Base-by-base conservation (phyloP, 2,329 filamentous ascomycete genomes). In the Aspergillus udagawae region DNA sequence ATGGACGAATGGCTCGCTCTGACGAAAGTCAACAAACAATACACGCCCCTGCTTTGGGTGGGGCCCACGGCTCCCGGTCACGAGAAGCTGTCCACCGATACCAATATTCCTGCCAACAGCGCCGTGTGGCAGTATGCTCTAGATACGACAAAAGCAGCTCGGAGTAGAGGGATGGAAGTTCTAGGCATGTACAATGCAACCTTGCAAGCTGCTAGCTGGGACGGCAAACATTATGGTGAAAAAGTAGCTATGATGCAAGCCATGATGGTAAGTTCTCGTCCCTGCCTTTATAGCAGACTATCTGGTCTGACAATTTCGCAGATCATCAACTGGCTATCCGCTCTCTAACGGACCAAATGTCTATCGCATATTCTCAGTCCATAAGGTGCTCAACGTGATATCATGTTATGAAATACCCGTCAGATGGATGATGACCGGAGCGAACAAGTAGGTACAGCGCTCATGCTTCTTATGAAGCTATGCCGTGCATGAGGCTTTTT, bases 121-220 rank as follows among this genome's bases (percentile, higher is more conserved):
- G 70, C 68, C 54, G 61, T 74, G 14, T 77, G 75, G 75, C 68
- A 74, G 47, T 79, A 75, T 57, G 72, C 71, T 6, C 57, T 71
- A 7, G 67, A 74, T 51, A 70, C 76, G 38, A 61, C 53, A 35
- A 56, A 62, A 45, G 67, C 71, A 25, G 75, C 76, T 1, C 67
- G 60, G 21, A 61, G 65, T 6, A 70, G 68, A 56, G 70, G 72
- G 21, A 66, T 78, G 55, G 78, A 79, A 51, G 64, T 74, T 20
- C 60, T 80, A 52, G 70, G 70, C 9, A 70, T 79, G 70, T 79
- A 74, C 61, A 79, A 79, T 64, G 63, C 75, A 52, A 79, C 76
- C 0, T 57, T 77, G 41, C 74, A 78, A 57, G 75, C 73, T 12
- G 65, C 63, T 10, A 75, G 70, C 53, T 70, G 61, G 63, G 74